A percentile compares a stretch with the other conserved stretches of the same genome.
These are phyloP conservation scores for Chlamydomonas applanata DNA, from an alignment of 139 green algal species.

Conservation along the genomic window DNA sequence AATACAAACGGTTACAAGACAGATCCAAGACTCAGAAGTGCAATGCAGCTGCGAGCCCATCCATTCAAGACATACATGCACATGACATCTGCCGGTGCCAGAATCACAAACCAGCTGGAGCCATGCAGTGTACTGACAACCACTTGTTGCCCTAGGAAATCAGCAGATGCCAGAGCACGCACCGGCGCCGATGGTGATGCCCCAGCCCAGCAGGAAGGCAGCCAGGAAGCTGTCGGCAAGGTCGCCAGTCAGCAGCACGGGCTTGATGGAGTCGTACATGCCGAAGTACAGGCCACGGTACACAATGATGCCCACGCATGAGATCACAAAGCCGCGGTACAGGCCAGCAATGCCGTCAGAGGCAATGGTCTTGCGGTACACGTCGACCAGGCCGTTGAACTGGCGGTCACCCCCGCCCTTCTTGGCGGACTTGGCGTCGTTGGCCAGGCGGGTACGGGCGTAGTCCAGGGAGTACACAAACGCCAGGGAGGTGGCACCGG, in stretches of 20 bases:
- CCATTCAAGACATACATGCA: too few relatives aligned
- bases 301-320: constrained; percentile 97
- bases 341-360: constrained; percentile 55
- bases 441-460: constrained; percentile 95
- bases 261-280: constrained; percentile 97
- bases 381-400: constrained; percentile 84
- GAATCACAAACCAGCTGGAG: too few relatives aligned
- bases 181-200: constrained; percentile 58
- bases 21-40: not conserved
- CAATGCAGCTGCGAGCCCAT: too few relatives aligned
- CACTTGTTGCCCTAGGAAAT: too few relatives aligned
- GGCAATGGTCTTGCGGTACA: constrained; percentile 80
- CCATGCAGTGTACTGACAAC: too few relatives aligned
- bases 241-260: constrained; percentile 61
- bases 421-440: constrained; percentile 80
- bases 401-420: constrained; percentile 46
- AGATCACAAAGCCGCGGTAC: constrained; percentile 77
- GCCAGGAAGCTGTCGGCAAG: constrained; percentile 54
- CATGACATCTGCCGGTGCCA: too few relatives aligned
- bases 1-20: not conserved
- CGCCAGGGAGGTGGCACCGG: constrained; percentile 89
- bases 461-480: constrained; percentile 99
- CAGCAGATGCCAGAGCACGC: constrained; percentile 1
- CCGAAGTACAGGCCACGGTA: constrained; percentile 99
- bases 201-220: constrained; percentile 59